These are phyloP conservation scores for Aureobasidium sp. DNA, from an alignment of 2,329 filamentous ascomycete genomes.

Conservation along the genomic window DNA sequence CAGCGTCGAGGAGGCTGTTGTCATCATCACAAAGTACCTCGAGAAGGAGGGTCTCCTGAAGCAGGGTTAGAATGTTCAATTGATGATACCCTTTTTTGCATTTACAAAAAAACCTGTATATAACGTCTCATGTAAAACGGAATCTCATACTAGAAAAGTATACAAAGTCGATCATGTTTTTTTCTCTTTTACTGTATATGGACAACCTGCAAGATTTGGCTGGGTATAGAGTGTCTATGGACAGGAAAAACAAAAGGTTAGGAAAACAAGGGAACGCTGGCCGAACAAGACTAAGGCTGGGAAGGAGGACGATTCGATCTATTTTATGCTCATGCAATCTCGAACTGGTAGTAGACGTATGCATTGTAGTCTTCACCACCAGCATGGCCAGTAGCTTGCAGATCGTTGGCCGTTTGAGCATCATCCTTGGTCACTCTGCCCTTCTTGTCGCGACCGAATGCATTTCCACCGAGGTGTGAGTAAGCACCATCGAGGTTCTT, in stretches of 20 bases:
- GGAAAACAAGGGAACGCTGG: not conserved
- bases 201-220: conserved; percentile 6
- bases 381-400: conserved; percentile 63
- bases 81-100: not conserved
- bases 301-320: not conserved
- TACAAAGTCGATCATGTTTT: not conserved
- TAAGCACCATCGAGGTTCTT: conserved; percentile 66
- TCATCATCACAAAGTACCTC: conserved; percentile 72
- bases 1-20: conserved; percentile 81
- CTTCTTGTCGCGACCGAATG: conserved; percentile 87
- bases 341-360: conserved; percentile 95
- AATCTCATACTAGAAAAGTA: not conserved
- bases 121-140: not conserved
- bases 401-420: conserved; percentile 65
- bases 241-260: not conserved
- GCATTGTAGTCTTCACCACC: conserved; percentile 74
- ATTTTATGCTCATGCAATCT: conserved; percentile 46
- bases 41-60: conserved; percentile 57
- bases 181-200: not conserved
- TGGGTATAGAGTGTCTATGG: conserved; percentile 15
- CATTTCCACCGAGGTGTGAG: conserved; percentile 89
- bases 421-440: conserved; percentile 89
- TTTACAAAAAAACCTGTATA: not conserved
- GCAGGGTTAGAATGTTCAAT: conserved; percentile 13
- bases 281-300: not conserved